Base-by-base conservation (phyloP, 306 rosid species). In the Senna tora region DNA sequence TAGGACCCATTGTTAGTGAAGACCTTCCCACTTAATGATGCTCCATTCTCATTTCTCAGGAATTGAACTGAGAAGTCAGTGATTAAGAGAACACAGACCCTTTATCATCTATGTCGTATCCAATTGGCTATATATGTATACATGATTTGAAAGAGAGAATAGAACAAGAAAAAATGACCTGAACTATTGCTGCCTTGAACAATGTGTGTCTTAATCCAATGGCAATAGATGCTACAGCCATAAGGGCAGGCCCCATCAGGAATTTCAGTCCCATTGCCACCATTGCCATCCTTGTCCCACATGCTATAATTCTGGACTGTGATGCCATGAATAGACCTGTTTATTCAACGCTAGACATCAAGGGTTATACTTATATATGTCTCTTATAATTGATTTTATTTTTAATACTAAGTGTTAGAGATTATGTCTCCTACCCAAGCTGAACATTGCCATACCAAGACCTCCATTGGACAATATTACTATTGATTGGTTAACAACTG, bases 401-500 rank as follows among this genome's bases (percentile, higher is more conserved):
- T n/a, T n/a, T n/a, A n/a, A n/a, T n/a, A n/a, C n/a, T n/a, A n/a
- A n/a, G n/a, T n/a, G n/a, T n/a, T n/a, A n/a, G n/a, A n/a, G n/a
- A n/a, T 70, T 20, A 55, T 49, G 41, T 55, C 64, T 71, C 83
- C 42, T 87, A 93, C 98, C 98, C 91, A 94, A 82, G 90, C 99
- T 91, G 92, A 94, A 91, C 77, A 87, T 88, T 28, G 99, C 97
- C 99, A 91, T 94, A 7, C 99, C 99, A 69, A 94, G 81, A 70
- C 99, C 99, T 63, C 99, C 99, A 67, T 74, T 76, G 45, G 96
- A 77, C 45, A 94, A 56, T 61, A 94, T 86, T 34, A 8, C 2
- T 67, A 94, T 89, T 21, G 97, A 94, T 43, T 82, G 78, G 0
- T 77, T 69, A 15, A 89, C 82, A 54, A 94, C 82, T 62, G 83